A percentile compares a stretch with the other conserved stretches of the same genome.
These are phyloP conservation scores for Candida insectorum DNA, from an alignment of 805 yeast species.

Conservation along the genomic window DNA sequence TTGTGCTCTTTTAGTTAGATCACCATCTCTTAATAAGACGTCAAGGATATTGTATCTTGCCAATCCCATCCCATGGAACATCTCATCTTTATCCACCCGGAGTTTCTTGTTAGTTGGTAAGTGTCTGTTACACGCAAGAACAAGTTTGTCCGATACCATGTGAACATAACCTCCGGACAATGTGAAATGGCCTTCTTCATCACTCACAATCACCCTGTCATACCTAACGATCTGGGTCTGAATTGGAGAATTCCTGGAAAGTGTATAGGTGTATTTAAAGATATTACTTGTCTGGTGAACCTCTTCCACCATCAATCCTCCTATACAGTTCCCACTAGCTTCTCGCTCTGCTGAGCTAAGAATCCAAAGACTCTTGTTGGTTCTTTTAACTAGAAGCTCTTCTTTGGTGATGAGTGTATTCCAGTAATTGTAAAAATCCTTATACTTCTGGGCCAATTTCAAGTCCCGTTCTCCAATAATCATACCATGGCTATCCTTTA, in stretches of 20 bases:
- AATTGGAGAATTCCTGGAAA: slow-evolving; percentile 36
- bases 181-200: slow-evolving; percentile 74
- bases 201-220: slow-evolving; percentile 74
- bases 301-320: slow-evolving; percentile 41
- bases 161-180: slow-evolving; percentile 61
- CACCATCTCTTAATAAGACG: slow-evolving; percentile 55
- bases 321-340: slow-evolving; percentile 55
- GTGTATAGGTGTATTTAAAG: slow-evolving; percentile 44
- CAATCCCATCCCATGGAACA: slow-evolving; percentile 67
- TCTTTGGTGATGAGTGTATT: slow-evolving; percentile 70
- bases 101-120: slow-evolving; percentile 25
- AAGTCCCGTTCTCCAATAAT: no score
- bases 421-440: slow-evolving; percentile 68
- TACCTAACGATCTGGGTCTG: slow-evolving; percentile 49
- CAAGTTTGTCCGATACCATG: slow-evolving; percentile 39
- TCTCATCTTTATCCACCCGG: slow-evolving; percentile 78
- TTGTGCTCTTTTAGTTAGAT: slow-evolving; percentile 39
- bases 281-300: slow-evolving; percentile 12
- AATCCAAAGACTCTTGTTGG: slow-evolving; percentile 69
- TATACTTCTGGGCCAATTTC: slow-evolving; percentile 36
- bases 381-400: slow-evolving; percentile 51
- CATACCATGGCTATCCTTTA: no score
- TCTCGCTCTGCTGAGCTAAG: slow-evolving; percentile 60
- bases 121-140: slow-evolving; percentile 48
- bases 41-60: slow-evolving; percentile 76